Base-by-base conservation (phyloP, 768 basidiomycete genomes). In the Rhodocollybia butyracea region DNA sequence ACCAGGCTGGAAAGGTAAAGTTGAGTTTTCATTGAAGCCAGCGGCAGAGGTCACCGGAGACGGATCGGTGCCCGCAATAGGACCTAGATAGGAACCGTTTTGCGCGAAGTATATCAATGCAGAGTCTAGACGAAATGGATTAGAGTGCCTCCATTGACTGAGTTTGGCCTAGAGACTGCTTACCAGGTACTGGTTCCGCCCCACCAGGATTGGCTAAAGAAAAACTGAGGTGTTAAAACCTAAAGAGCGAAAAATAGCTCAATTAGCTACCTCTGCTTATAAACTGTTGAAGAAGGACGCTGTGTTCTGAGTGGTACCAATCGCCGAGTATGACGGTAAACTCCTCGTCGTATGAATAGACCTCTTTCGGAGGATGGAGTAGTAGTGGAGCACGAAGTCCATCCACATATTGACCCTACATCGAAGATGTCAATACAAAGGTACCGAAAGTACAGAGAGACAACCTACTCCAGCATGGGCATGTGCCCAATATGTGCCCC, bases 261-360 rank as follows among this genome's bases (percentile, higher is more conserved):
- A n/a, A n/a, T n/a, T n/a, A n/a, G n/a, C n/a, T n/a, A n/a, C n/a
- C n/a, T n/a, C n/a, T 76, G 64, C 69, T 86, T 66, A 94, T 71
- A 69, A 92, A 95, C 31, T 80, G 68, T 24, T 83, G 67, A 50
- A 90, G 47, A 31, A 96, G 79, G 8, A 69, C 74, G 1, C 70
- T 45, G 57, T 93, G 89, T 66, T 91, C 76, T 5, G 85, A 67
- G 65, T 97, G 93, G 65, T 98, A 98, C 95, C 96, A 98, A 68
- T 98, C 95, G 5, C 85, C 81, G 1, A 98, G 74, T 56, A 94
- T 66, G 60, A 98, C 75, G 19, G 90, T 95, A 72, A 83, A 94
- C 61, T 98, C 96, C 26, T 88, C 91, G 68, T 98, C 94, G 68
- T 97, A 98, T 59, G 69, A 60, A 67, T 92, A 81, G 19, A 73